phyloP scores from a whole-genome alignment of 139 green algal genomes.

The Chlorella ohadii region DNA sequence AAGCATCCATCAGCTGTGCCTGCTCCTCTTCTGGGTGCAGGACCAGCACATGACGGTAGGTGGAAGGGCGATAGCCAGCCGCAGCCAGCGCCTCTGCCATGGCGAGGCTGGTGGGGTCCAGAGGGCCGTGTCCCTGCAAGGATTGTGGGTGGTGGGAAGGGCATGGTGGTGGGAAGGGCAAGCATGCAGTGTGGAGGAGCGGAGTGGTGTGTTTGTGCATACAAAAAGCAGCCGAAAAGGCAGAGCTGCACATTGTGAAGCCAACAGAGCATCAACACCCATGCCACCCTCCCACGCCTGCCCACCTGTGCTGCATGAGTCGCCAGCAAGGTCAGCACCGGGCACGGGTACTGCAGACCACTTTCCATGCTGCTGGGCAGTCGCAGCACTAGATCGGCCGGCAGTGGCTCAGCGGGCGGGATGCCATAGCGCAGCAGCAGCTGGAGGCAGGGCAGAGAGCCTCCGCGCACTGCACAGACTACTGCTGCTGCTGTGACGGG shows the following conservation, averaged over 20 bases:
- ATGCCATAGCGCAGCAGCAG: background rate
- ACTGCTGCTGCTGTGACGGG: background rate
- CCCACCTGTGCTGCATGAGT: background rate
- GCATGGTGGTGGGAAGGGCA: too few relatives aligned
- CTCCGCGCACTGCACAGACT: background rate
- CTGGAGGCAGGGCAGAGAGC: background rate
- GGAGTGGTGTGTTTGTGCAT: too few relatives aligned
- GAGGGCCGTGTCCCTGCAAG: background rate
- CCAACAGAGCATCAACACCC: too few relatives aligned
- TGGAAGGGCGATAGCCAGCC: background rate
- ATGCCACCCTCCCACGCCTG: too few relatives aligned
- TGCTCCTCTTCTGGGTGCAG: background rate
- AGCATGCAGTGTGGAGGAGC: too few relatives aligned
- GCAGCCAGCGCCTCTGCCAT: constrained; percentile 1
- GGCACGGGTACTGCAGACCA: background rate
- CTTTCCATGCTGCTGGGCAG: background rate
- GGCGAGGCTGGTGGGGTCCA: background rate
- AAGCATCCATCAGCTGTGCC: background rate
- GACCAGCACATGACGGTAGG: background rate
- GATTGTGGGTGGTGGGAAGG: background rate
- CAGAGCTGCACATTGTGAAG: too few relatives aligned
- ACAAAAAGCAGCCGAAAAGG: background rate
- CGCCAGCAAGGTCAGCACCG: constrained; percentile 2
- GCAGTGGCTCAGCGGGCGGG: background rate
- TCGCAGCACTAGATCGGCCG: background rate